Conservation (phyloP, 257 asterid species). For the Paraleonurus japonicus region DNA sequence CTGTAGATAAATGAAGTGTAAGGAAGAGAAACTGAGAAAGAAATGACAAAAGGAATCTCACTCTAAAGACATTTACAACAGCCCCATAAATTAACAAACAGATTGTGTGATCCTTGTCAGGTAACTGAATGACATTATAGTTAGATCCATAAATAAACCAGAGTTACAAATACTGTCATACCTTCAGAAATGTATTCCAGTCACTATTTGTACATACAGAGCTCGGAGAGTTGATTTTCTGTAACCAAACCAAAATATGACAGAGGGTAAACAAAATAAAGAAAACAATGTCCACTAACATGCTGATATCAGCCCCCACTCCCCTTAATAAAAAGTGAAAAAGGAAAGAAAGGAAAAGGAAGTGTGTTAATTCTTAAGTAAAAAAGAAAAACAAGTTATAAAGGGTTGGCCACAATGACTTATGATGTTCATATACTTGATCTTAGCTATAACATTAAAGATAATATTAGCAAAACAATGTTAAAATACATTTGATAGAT, state of each 20-base stretch:
- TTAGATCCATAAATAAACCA: background rate
- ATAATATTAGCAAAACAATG: slow-evolving; percentile 22
- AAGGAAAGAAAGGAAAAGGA: background rate
- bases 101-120: slow-evolving; percentile 1
- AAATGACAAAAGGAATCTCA: background rate
- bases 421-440: background rate
- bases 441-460: slow-evolving; percentile 12
- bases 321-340: background rate
- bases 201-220: slow-evolving; percentile 73
- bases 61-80: background rate
- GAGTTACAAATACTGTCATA: slow-evolving; percentile 30
- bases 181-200: slow-evolving; percentile 96
- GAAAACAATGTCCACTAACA: slow-evolving; percentile 16
- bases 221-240: slow-evolving; percentile 97
- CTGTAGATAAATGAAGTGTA: background rate
- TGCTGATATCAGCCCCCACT: background rate
- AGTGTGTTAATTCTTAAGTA: background rate
- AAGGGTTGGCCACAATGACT: slow-evolving; percentile 6
- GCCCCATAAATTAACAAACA: slow-evolving; percentile 3
- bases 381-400: background rate
- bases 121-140: background rate
- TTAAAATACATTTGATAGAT: slow-evolving; percentile 16
- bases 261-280: slow-evolving; percentile 7
- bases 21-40: slow-evolving; percentile 11
- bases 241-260: slow-evolving; percentile 26